phyloP scores from a whole-genome alignment of 805 yeast species.

The Wickerhamiella spandovensis region DNA sequence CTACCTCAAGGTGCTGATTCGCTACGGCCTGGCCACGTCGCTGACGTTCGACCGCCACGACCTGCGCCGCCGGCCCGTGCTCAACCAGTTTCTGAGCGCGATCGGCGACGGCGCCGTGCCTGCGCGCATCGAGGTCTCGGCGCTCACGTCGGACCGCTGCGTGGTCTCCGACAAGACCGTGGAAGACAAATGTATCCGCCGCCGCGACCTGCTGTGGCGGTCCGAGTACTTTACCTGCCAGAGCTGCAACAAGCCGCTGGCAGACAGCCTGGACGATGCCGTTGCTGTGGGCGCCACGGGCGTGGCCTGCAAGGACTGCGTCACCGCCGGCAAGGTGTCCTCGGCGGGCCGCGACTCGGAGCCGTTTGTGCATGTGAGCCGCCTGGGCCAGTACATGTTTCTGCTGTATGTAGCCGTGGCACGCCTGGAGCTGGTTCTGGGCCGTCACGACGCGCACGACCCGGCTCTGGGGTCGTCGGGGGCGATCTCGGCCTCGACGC shows the following conservation, averaged over 20 bases:
- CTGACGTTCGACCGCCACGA: slow-evolving; percentile 44
- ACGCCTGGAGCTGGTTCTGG: slow-evolving; percentile 37
- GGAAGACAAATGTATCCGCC: slow-evolving; percentile 66
- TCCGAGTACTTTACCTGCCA: slow-evolving; percentile 55
- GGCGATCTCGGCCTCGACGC: slow-evolving; percentile 4
- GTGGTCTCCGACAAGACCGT: slow-evolving; percentile 56
- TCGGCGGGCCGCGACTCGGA: not conserved
- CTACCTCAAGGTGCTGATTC: slow-evolving; percentile 69
- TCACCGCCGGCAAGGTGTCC: slow-evolving; percentile 28
- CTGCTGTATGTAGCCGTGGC: slow-evolving; percentile 73
- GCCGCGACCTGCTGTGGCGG: slow-evolving; percentile 66
- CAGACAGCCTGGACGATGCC: slow-evolving; percentile 29
- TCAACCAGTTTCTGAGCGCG: slow-evolving; percentile 38
- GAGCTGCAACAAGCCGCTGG: slow-evolving; percentile 35
- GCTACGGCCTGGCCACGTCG: slow-evolving; percentile 69
- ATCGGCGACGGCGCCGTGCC: not conserved
- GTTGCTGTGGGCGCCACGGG: slow-evolving; percentile 24
- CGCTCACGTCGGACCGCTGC: slow-evolving; percentile 53
- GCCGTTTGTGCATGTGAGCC: slow-evolving; percentile 48
- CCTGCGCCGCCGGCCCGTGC: slow-evolving; percentile 44
- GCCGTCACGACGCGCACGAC: slow-evolving; percentile 17
- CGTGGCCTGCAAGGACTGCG: slow-evolving; percentile 53
- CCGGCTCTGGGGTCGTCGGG: not conserved
- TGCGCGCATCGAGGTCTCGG: not conserved
- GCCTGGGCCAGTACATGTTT: slow-evolving; percentile 60